Base-by-base conservation (phyloP, 345 rosid genomes). In the Jatropha curcas region DNA sequence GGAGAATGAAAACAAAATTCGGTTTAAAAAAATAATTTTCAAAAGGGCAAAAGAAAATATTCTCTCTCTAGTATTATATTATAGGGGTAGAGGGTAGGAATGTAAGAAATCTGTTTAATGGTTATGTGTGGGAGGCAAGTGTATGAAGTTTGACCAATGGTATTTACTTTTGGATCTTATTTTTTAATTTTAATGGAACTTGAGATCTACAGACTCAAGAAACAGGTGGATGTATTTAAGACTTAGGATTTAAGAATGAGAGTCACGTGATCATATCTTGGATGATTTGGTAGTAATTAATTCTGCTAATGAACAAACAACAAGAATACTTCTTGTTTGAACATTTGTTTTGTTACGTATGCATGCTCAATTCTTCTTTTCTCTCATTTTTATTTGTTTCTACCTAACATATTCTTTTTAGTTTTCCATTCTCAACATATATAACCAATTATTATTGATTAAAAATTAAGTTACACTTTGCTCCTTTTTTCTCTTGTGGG, bases 21-120 rank as follows among this genome's bases (percentile, higher is more conserved):
- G 63, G 66, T 12, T 63, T 30, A 68, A 50, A 45, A 61, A 28
- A 69, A 77, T 11, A 35, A 34, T 35, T 19, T 35, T 30, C 1
- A 0, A 56, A 61, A 61, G 50, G 27, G 19, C 55, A 46, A 39
- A 56, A 53, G 28, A 39, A 59, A 67, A 70, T 72, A 71, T 50
- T 59, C 65, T 65, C 67, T 56, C 51, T 60, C 11, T 7, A 52
- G 10, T 43, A 62, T 41, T 22, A 7, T 25, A 7, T 25, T 43
- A 55, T 28, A 37, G 65, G 24, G 43, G 62, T 5, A 24, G 37
- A 70, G 71, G 60, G 71, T 66, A 70, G 55, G 74, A 60, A 62
- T 69, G 77, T 45, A 71, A 56, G 71, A 79, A 71, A 73, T 84
- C 72, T 52, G n/a, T n/a, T n/a, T n/a, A n/a, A n/a, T n/a, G 79